phyloP scores from a whole-genome alignment of 805 yeast genomes.

The Teunomyces stri region DNA sequence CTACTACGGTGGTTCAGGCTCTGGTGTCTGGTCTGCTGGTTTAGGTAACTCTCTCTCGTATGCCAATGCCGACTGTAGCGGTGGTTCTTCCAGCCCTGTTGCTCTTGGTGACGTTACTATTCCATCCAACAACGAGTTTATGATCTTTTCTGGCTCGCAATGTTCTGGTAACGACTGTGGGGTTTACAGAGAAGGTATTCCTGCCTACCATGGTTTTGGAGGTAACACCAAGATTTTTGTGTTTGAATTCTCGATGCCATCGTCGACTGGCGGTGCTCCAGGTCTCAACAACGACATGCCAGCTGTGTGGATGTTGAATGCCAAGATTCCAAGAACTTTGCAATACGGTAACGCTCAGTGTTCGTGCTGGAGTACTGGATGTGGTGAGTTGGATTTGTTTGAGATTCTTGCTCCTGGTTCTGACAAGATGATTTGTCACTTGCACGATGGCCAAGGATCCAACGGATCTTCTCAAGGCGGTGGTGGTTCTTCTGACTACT shows the following conservation, averaged over 20 bases:
- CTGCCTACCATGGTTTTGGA: constrained; percentile 92
- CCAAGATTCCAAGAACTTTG: constrained; percentile 92
- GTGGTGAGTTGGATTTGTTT: constrained; percentile 96
- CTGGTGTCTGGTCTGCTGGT: constrained; percentile 83
- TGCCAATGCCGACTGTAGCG: constrained; percentile 72
- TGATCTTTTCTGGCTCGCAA: constrained; percentile 72
- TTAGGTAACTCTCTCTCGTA: constrained; percentile 93
- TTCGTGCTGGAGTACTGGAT: constrained; percentile 96
- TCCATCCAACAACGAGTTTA: constrained; percentile 72
- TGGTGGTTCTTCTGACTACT: constrained; percentile 86
- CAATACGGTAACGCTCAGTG: constrained; percentile 86
- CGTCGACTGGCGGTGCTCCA: constrained; percentile 47
- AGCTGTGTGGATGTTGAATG: constrained; percentile 94
- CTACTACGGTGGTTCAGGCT: constrained; percentile 83
- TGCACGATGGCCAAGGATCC: constrained; percentile 81
- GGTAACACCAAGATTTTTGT: constrained; percentile 84
- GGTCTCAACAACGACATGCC: constrained; percentile 88
- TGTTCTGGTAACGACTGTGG: constrained; percentile 25
- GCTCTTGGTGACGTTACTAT: constrained; percentile 68
- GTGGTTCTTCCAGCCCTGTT: constrained; percentile 66
- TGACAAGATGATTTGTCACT: constrained; percentile 69
- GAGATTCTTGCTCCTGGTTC: constrained; percentile 83
- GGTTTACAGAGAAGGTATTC: constrained; percentile 42
- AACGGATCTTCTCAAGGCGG: constrained; percentile 60
- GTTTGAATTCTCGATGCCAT: constrained; percentile 93